Evolutionary conservation across 768 basidiomycete species (phyloP), one percentile per base, ranked within the genome.

Genomic region (Goffeauzyma gilvescens): DNA sequence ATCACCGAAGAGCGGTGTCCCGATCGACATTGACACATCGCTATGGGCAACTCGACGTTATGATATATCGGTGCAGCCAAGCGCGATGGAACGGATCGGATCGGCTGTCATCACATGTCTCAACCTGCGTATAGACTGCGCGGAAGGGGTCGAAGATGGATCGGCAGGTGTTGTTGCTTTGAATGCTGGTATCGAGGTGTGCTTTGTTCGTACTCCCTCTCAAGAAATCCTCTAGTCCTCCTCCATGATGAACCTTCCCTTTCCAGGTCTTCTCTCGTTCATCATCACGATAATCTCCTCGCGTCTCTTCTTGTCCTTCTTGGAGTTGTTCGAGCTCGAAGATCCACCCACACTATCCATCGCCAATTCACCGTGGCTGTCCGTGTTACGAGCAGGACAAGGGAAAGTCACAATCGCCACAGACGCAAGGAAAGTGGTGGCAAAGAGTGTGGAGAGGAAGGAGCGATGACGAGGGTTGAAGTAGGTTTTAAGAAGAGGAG

Each of bases 321-420:
- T 23, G 46, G 21, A 17, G 45, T 40, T 24, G 42, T 33, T 42
- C 44, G 40, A 20, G 20, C 33, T 26, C 25, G 21, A 20, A 17
- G 8, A 18, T 26, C 26, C 28, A 30, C 36, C 36, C 27, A n/a
- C 34, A n/a, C n/a, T n/a, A n/a, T n/a, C n/a, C n/a, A n/a, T n/a
- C n/a, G n/a, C n/a, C n/a, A n/a, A n/a, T 48, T 14, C 43, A n/a
- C 20, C 26, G 18, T 28, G 13, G 13, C 12, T 2, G 22, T n/a
- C 20, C 36, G 30, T 26, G 14, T 13, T 28, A 30, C 54, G 51
- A 2, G 51, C 59, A 1, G 63, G 63, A 55, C 63, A 64, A 4
- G 63, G 63, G 42, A 64, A 57, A 3, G 58, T 55, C 31, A 64
- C 63, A 17, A 60, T 56, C 9, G 55, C 44, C n/a, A 64, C 50